Percentiles rank a stretch among this genome's conserved stretches.
Conservation (phyloP, 495 filamentous ascomycete species). For the Annulohypoxylon bovei region DNA sequence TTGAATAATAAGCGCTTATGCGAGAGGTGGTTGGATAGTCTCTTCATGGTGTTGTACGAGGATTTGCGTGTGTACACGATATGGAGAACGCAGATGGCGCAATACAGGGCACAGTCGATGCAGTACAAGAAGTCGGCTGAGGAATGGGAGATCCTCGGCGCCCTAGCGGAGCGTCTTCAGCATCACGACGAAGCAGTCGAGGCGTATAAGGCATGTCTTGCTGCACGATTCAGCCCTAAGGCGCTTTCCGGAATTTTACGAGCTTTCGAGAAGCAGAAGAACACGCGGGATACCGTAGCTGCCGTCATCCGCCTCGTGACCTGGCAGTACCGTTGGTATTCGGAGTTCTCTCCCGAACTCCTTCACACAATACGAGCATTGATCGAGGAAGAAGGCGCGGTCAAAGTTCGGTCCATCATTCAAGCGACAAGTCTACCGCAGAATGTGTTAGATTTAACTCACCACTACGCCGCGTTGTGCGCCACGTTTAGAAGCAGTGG, state of each 20-base stretch:
- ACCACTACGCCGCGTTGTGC: conserved; percentile 94
- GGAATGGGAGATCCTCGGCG: conserved; percentile 98
- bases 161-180: conserved; percentile 90
- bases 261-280: conserved; percentile 74
- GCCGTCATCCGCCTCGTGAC: conserved; percentile 87
- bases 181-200: conserved; percentile 89
- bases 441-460: conserved; percentile 90
- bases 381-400: conserved; percentile 96
- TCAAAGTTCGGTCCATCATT: conserved; percentile 96
- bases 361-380: conserved; percentile 86
- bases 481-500: conserved; percentile 94
- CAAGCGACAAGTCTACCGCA: conserved; percentile 95
- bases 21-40: conserved; percentile 96
- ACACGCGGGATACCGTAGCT: conserved; percentile 78
- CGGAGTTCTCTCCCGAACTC: conserved; percentile 94
- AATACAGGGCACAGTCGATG: conserved; percentile 86
- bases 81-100: conserved; percentile 97
- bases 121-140: conserved; percentile 95
- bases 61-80: conserved; percentile 98
- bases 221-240: conserved; percentile 86
- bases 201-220: conserved; percentile 85
- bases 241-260: conserved; percentile 86
- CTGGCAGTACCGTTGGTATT: conserved; percentile 99
- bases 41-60: conserved; percentile 99
- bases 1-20: conserved; percentile 97